Percentiles rank a stretch among this genome's conserved stretches.
These are phyloP conservation scores for Entomophthora muscae DNA, from an alignment of 371 early-diverging fungal species.

Conservation along the genomic window DNA sequence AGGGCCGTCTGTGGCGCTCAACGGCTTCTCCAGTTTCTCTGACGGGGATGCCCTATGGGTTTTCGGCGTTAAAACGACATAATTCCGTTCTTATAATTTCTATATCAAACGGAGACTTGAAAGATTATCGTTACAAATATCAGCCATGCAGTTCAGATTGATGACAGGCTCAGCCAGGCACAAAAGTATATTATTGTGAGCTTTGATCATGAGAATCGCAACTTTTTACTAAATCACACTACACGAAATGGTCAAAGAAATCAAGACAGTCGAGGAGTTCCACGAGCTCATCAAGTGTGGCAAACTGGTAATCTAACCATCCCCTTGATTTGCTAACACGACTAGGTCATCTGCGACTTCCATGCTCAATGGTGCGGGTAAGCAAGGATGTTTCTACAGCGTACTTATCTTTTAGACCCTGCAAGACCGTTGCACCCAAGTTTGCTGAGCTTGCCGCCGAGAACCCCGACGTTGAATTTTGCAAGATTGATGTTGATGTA, in stretches of 20 bases:
- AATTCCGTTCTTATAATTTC: no score
- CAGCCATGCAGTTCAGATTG: no score
- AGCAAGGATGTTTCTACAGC: neutral
- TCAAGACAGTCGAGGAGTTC: neutral
- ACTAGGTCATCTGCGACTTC: conserved; percentile 14
- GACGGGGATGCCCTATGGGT: no score
- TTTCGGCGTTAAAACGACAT: no score
- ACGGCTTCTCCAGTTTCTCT: no score
- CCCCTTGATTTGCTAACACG: neutral
- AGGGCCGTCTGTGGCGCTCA: no score
- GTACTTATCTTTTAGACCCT: conserved; percentile 36
- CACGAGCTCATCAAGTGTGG: neutral
- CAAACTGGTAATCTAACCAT: neutral
- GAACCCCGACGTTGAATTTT: conserved; percentile 37
- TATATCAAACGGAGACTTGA: no score
- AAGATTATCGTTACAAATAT: no score
- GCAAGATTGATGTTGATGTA: conserved; percentile 74
- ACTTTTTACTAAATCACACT: neutral
- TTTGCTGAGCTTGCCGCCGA: conserved; percentile 31
- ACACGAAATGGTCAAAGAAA: conserved; percentile 1
- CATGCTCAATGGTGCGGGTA: conserved; percentile 18
- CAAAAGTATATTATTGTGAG: no score
- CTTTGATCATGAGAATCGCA: no score
- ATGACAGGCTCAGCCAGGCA: no score
- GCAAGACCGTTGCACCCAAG: conserved; percentile 70